A percentile compares a stretch with the other conserved stretches of the same genome.
Conservation (phyloP, 139 green algal genomes). For the Tetradesmus lagerheimii region DNA sequence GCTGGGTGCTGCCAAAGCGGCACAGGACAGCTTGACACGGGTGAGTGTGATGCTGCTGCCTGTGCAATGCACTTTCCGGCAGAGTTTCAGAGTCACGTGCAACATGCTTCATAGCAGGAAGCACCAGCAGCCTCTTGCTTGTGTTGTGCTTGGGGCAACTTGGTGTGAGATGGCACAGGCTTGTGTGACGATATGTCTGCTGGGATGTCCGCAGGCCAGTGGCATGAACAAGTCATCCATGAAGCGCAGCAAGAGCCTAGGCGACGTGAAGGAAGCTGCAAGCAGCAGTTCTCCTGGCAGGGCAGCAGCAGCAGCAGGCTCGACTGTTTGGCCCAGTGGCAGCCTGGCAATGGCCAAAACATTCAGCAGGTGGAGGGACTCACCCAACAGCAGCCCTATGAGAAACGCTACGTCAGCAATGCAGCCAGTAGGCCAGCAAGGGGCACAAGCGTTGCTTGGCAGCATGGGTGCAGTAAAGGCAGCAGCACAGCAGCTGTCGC, state of each 20-base stretch:
- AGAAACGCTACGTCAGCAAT: background rate
- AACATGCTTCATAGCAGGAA: too few species aligned
- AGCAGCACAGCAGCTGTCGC: background rate
- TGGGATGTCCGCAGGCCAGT: background rate
- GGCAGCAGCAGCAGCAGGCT: background rate
- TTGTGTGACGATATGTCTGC: background rate
- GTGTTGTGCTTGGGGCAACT: too few species aligned
- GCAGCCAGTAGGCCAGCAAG: background rate
- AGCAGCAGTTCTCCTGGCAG: background rate
- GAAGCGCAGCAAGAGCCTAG: conserved; percentile 28
- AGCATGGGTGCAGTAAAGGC: conserved; percentile 13
- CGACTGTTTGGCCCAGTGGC: background rate
- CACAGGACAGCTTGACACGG: background rate
- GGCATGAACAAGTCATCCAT: background rate
- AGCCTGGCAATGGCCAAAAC: background rate
- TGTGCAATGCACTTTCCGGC: background rate
- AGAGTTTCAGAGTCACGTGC: background rate
- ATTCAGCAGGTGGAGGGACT: conserved; percentile 11
- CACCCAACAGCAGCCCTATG: background rate
- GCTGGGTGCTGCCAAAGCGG: background rate
- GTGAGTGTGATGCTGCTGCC: background rate
- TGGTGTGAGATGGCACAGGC: background rate
- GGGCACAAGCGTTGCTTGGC: background rate
- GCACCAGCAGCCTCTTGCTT: too few species aligned
- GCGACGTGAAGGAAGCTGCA: background rate